These are phyloP conservation scores for Globisporangium radiosum DNA, from an alignment of 352 stramenopile species.

Conservation along the genomic window DNA sequence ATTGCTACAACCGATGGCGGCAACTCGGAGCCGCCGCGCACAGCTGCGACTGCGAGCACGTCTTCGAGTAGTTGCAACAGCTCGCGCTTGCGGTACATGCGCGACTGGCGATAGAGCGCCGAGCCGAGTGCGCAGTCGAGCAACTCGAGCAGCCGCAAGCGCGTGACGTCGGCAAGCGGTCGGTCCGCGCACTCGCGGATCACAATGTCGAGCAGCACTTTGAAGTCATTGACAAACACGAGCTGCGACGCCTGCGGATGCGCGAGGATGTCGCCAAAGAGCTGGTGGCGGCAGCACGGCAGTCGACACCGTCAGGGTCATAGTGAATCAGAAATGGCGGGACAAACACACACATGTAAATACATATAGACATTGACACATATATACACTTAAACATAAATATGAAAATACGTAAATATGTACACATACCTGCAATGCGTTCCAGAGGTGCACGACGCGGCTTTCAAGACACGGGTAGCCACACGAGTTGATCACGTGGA, in stretches of 20 bases:
- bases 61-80: conserved; percentile 42
- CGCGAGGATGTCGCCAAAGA: conserved; percentile 48
- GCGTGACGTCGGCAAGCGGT: conserved; percentile 37
- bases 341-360: no score
- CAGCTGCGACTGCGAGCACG: conserved; percentile 17
- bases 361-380: no score
- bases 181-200: conserved; percentile 59
- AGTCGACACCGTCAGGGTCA: not conserved
- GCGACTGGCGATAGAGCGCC: conserved; percentile 35
- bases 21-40: conserved; percentile 20
- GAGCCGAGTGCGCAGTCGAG: conserved; percentile 39
- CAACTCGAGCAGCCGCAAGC: conserved; percentile 37
- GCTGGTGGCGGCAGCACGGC: conserved; percentile 15
- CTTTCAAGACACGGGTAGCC: conserved; percentile 48
- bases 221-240: conserved; percentile 73
- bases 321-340: not conserved
- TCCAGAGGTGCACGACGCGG: conserved; percentile 35
- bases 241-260: conserved; percentile 35
- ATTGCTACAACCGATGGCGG: conserved; percentile 23
- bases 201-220: conserved; percentile 60
- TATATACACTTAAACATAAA: no score
- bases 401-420: not conserved
- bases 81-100: conserved; percentile 55
- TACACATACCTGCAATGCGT: conserved; percentile 37
- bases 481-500: conserved; percentile 80